Percentiles rank a stretch among this genome's conserved stretches.
These are phyloP conservation scores for Jimgerdemannia lactiflua DNA, from an alignment of 192 early-diverging fungal genomes.

Conservation along the genomic window DNA sequence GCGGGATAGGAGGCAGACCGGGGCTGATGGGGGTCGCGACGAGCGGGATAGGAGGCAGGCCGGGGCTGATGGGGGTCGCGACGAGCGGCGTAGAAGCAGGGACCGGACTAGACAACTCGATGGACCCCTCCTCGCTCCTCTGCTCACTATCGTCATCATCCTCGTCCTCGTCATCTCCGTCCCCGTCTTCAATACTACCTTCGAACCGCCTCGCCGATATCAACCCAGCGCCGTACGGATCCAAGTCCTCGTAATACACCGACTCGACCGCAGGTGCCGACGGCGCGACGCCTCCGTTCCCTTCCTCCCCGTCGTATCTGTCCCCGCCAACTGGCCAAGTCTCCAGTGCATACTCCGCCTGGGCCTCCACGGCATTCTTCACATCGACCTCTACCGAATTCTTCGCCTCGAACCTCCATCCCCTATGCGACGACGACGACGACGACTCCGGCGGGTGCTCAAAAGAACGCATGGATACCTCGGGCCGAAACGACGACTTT, in stretches of 20 bases:
- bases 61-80: too few relatives aligned
- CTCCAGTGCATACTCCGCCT: not conserved
- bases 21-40: too few relatives aligned
- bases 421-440: too few relatives aligned
- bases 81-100: too few relatives aligned
- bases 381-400: not conserved
- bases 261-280: not conserved
- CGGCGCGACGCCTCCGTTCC: not conserved
- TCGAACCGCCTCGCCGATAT: not conserved
- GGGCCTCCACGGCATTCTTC: not conserved
- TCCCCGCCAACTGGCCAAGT: not conserved
- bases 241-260: not conserved
- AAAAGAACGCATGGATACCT: too few relatives aligned
- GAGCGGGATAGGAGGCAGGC: too few relatives aligned
- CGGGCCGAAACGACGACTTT: not conserved
- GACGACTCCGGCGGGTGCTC: not conserved
- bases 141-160: not conserved
- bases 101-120: too few relatives aligned
- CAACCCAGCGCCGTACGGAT: not conserved
- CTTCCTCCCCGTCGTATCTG: not conserved
- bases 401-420: not conserved
- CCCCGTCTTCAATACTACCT: not conserved
- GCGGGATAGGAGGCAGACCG: too few relatives aligned
- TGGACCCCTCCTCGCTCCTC: too few relatives aligned
- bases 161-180: not conserved